Conservation (phyloP, 2,329 filamentous ascomycete genomes). For the Tolypocladium guangdongense region DNA sequence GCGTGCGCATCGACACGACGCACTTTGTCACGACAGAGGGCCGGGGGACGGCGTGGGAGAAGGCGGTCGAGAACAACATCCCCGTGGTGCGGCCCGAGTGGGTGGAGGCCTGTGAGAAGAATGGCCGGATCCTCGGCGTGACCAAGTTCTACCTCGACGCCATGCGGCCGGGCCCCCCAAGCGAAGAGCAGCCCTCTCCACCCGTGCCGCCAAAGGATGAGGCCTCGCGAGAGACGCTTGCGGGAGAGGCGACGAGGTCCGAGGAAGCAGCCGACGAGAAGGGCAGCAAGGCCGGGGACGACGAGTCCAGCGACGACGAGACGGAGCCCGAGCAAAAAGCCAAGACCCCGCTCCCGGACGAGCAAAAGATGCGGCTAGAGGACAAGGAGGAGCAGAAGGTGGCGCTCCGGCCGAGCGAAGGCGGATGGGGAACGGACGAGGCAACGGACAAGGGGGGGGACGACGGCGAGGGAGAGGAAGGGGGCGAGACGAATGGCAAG, state of each 20-base stretch:
- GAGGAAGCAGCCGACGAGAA: slow-evolving; percentile 19
- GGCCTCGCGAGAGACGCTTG: slow-evolving; percentile 8
- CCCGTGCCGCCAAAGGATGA: slow-evolving; percentile 16
- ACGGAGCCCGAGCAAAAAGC: slow-evolving; percentile 24
- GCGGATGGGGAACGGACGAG: slow-evolving; percentile 14
- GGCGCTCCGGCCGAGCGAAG: slow-evolving; percentile 30
- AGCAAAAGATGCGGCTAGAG: slow-evolving; percentile 46
- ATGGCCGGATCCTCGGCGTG: slow-evolving; percentile 85
- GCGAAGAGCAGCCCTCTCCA: slow-evolving; percentile 21
- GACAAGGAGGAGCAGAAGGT: slow-evolving; percentile 45
- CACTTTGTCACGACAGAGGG: slow-evolving; percentile 97
- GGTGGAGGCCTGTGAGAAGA: slow-evolving; percentile 92
- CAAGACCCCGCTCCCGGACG: slow-evolving; percentile 25
- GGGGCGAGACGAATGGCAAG: slow-evolving; percentile 24
- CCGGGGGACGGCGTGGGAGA: slow-evolving; percentile 83
- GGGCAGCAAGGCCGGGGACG: slow-evolving; percentile 8
- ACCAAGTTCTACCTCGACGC: slow-evolving; percentile 95
- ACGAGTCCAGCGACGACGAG: slow-evolving; percentile 8
- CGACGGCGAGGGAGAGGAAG: slow-evolving; percentile 20
- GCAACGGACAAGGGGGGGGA: slow-evolving; percentile 19
- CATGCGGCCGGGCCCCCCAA: slow-evolving; percentile 33
- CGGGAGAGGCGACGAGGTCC: slow-evolving; percentile 12
- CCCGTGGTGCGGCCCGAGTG: slow-evolving; percentile 94
- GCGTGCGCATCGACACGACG: slow-evolving; percentile 90
- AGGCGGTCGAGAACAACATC: slow-evolving; percentile 95